Conservation (phyloP, 2,329 filamentous ascomycete species). For the Tolypocladium endophyticum region DNA sequence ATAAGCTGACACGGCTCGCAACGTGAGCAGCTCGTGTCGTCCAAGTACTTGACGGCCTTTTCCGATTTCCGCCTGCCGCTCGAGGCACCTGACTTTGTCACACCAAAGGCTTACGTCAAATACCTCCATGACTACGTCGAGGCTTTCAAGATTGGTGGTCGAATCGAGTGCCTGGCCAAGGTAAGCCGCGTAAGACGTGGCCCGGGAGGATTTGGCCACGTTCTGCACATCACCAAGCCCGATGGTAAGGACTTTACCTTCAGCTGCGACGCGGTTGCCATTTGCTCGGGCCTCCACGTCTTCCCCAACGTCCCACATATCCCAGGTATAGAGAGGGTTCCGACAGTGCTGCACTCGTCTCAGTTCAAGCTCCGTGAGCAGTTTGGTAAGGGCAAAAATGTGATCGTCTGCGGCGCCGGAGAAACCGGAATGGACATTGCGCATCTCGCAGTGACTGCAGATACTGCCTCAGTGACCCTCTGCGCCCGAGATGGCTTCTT, state of each 20-base stretch:
- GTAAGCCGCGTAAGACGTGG: conserved; percentile 18
- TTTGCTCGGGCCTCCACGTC: conserved; percentile 35
- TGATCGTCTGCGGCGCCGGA: conserved; percentile 32
- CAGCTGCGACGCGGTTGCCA: conserved; percentile 32
- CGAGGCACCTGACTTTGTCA: conserved; percentile 33
- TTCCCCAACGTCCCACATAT: conserved; percentile 26
- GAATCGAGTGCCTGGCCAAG: conserved; percentile 22
- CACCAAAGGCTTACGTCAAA: conserved; percentile 24
- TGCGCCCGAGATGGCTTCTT: conserved; percentile 36
- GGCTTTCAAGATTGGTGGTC: conserved; percentile 23
- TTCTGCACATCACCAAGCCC: conserved; percentile 5
- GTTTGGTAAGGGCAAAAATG: conserved; percentile 26
- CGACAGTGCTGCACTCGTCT: conserved; percentile 30
- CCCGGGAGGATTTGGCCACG: conserved; percentile 1
- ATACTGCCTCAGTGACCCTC: conserved; percentile 29
- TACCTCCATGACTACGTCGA: conserved; percentile 32
- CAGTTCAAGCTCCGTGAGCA: conserved; percentile 28
- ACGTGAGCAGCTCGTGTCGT: conserved; percentile 29
- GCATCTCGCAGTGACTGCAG: conserved; percentile 31
- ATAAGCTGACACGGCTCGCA: not conserved
- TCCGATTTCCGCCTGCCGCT: conserved; percentile 34
- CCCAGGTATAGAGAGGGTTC: conserved; percentile 24
- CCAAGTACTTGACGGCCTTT: conserved; percentile 38
- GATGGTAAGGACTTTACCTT: conserved; percentile 8
- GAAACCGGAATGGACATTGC: conserved; percentile 36